Percentiles rank a stretch among this genome's conserved stretches.
These are phyloP conservation scores for Cystobasidium ongulense DNA, from an alignment of 768 basidiomycete genomes.

Conservation along the genomic window DNA sequence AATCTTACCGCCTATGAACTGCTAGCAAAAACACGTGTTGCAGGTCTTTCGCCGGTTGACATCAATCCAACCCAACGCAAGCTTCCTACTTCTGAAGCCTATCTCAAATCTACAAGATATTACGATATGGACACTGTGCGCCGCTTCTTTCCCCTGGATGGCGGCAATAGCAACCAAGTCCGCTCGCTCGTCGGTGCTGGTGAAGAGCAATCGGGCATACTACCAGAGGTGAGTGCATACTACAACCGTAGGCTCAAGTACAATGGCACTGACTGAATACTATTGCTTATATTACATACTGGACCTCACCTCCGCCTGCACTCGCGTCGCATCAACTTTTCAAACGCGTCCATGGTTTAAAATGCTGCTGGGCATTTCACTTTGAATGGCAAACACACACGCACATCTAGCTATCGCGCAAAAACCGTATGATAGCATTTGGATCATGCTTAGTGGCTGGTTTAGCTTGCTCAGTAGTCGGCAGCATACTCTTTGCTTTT, in stretches of 20 bases:
- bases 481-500: slow-evolving; percentile 25
- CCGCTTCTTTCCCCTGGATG: slow-evolving; percentile 9
- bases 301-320: neutral
- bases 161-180: neutral
- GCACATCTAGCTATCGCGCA: slow-evolving; percentile 5
- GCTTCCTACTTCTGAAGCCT: neutral
- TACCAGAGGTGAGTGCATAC: slow-evolving; percentile 18
- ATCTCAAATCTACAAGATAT: neutral
- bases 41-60: no score
- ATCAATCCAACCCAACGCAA: neutral
- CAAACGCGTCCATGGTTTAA: neutral
- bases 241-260: neutral
- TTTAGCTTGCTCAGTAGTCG: slow-evolving; percentile 3
- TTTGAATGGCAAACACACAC: neutral
- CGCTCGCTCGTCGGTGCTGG: slow-evolving; percentile 2
- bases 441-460: slow-evolving; percentile 5
- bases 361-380: neutral
- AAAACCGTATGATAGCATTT: slow-evolving; percentile 23
- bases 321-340: neutral
- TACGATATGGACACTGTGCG: neutral
- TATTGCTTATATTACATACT: neutral
- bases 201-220: slow-evolving; percentile 25
- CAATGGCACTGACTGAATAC: neutral
- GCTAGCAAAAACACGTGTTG: no score
- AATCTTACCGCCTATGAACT: no score